Base-by-base conservation (phyloP, 2,329 filamentous ascomycete species). In the Albophoma yamanashiensis region DNA sequence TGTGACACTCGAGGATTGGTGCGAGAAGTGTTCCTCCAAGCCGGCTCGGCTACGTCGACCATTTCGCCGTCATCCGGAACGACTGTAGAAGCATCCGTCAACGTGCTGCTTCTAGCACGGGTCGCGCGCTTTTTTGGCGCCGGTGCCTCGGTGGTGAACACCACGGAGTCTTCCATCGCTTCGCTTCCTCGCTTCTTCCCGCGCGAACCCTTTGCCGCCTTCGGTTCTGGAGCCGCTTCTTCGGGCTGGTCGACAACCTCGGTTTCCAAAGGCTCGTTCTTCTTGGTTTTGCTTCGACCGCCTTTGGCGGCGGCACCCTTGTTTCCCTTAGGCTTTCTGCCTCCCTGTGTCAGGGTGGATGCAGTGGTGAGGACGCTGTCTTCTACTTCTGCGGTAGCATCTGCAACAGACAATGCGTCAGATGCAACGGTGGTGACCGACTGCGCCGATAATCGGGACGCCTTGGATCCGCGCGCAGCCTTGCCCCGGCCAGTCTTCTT, bases 101-200 rank as follows among this genome's bases (percentile, higher is more conserved):
- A 72, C 38, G 74, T 75, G 62, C 79, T 86, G 58, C 73, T 77
- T 45, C 78, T 78, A n/a, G 72, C 73, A 53, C 78, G 78, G 0
- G 79, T 81, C 1, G 80, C 79, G 53, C 83, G 80, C 70, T 84
- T 87, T 71, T 89, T 89, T 0, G 78, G 67, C 1, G 82, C 80
- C 9, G 81, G 81, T 0, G 74, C 77, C 59, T 82, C 79, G 4
- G 74, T 69, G 7, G 73, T 68, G 34, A 71, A 75, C 52, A 78
- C 62, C 1, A 68, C 70, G 0, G 78, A 75, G 53, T 82, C 78
- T 22, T 84, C 79, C 55, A 86, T 73, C 12, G 82, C 81, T 39
- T 84, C 82, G 63, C 86, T 90, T 4, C 75, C 71, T 62, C 88
- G 79, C 70, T 91, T 91, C 68, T 79, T 85, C 38, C 84, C 85